Evolutionary conservation across 768 basidiomycete species (phyloP), one percentile per base, ranked within the genome.

Genomic region (Leccinum disarticulatum): DNA sequence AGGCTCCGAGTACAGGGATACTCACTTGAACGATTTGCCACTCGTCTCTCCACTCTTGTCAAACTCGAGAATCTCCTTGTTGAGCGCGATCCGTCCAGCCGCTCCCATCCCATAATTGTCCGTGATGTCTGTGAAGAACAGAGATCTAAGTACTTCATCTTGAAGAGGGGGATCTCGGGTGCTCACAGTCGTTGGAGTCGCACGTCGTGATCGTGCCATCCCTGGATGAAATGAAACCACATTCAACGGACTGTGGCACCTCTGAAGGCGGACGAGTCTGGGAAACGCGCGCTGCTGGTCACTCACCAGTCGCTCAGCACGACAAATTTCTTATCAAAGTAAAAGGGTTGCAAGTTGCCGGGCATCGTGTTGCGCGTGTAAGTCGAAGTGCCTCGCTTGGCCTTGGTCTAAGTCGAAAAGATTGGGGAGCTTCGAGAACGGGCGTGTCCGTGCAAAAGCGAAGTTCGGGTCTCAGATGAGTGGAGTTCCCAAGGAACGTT

Each of bases 161-260:
- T 31, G 35, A 62, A n/a, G n/a, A 36, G 9, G 10, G n/a, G 52
- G 11, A 25, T n/a, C 28, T 41, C 17, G 22, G 13, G 3, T 14
- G 27, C 86, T 62, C 70, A 93, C 90, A 94, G 68, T 97, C 95
- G 73, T 98, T 98, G 7, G 91, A 93, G 71, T 98, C 95, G 68
- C 83, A 85, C 43, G 84, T 93, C 3, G 95, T 96, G 76, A 98
- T 96, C 14, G 95, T 98, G 67, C 91, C 91, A 77, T 93, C 91
- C 91, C 91, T 50, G 17, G 71, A 19, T 46, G 43, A 46, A 46
- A 46, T 46, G 11, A 46, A 19, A 46, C 19, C 43, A 19, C 19
- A 17, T 10, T 13, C 10, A 43, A 43, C 10, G 41, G 41, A 19
- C n/a, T 43, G 41, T 43, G 41, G n/a, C n/a, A 10, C 8, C 41